Conservation (phyloP, 2,329 filamentous ascomycete genomes). For the Grosmannia serpens region DNA sequence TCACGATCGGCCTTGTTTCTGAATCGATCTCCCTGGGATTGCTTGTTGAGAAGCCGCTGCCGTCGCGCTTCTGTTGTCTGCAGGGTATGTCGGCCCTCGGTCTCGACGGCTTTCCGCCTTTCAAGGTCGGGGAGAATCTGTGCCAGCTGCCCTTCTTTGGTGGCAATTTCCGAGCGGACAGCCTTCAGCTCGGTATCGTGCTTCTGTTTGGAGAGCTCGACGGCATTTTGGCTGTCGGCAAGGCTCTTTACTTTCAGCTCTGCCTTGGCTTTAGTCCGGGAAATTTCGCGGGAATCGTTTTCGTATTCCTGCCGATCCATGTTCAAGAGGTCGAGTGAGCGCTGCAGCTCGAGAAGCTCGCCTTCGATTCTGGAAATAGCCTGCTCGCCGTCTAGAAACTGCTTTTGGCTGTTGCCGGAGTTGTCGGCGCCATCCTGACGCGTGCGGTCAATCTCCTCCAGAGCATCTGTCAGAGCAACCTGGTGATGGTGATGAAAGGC, state of each 20-base stretch:
- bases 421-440: constrained; percentile 74
- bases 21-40: constrained; percentile 79
- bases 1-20: constrained; percentile 82
- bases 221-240: constrained; percentile 68
- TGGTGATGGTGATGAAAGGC: constrained; percentile 89
- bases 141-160: constrained; percentile 66
- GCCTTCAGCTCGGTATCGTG: constrained; percentile 61
- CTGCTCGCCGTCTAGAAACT: constrained; percentile 68
- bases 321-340: constrained; percentile 72
- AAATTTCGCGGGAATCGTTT: constrained; percentile 73
- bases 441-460: constrained; percentile 74
- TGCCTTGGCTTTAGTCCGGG: constrained; percentile 69
- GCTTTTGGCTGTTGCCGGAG: constrained; percentile 67
- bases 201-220: constrained; percentile 59
- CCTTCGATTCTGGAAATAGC: constrained; percentile 65
- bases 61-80: constrained; percentile 65
- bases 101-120: constrained; percentile 61
- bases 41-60: constrained; percentile 79
- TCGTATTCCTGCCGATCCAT: constrained; percentile 82
- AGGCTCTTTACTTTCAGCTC: constrained; percentile 77
- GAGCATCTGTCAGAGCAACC: constrained; percentile 59
- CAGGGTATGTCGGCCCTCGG: constrained; percentile 56
- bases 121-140: constrained; percentile 68
- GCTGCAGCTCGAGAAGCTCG: constrained; percentile 67
- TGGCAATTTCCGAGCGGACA: constrained; percentile 61